These are phyloP conservation scores for Lichtheimia corymbifera DNA, from an alignment of 371 early-diverging fungal species.

Conservation along the genomic window DNA sequence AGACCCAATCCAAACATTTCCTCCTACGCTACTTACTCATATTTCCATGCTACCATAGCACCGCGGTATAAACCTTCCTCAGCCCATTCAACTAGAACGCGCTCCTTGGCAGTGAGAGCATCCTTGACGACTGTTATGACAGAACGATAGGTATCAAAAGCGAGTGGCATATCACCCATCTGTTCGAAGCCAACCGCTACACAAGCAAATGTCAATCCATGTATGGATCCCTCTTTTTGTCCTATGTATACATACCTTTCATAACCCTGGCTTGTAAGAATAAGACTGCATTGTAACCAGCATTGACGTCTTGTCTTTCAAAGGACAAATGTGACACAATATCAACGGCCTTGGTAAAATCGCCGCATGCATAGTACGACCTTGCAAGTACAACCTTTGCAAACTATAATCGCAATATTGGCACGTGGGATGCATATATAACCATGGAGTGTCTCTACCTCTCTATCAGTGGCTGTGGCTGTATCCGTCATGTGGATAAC, in stretches of 20 bases:
- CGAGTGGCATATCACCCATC: slow-evolving; percentile 41
- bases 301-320: slow-evolving; percentile 29
- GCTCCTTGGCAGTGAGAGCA: slow-evolving; percentile 34
- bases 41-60: slow-evolving; percentile 51
- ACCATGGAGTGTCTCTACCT: slow-evolving; percentile 20
- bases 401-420: slow-evolving; percentile 23
- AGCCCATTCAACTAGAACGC: slow-evolving; percentile 63
- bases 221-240: background rate
- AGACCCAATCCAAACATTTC: background rate
- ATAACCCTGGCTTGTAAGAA: slow-evolving; percentile 51
- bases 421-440: too few relatives aligned
- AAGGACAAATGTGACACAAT: slow-evolving; percentile 30
- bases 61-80: slow-evolving; percentile 74
- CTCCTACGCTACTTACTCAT: slow-evolving; percentile 36
- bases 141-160: slow-evolving; percentile 54
- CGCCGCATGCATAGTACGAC: slow-evolving; percentile 36
- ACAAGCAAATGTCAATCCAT: background rate
- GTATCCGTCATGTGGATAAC: slow-evolving; percentile 20
- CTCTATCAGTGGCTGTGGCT: slow-evolving; percentile 24
- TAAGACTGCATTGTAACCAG: slow-evolving; percentile 57
- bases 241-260: slow-evolving; percentile 40
- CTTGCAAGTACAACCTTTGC: slow-evolving; percentile 46
- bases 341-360: slow-evolving; percentile 31
- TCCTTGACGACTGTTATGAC: slow-evolving; percentile 41
- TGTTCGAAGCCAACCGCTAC: slow-evolving; percentile 57